Evolutionary conservation across 371 early-diverging fungal species (phyloP).

Genomic region (Nematocida ironsii): DNA sequence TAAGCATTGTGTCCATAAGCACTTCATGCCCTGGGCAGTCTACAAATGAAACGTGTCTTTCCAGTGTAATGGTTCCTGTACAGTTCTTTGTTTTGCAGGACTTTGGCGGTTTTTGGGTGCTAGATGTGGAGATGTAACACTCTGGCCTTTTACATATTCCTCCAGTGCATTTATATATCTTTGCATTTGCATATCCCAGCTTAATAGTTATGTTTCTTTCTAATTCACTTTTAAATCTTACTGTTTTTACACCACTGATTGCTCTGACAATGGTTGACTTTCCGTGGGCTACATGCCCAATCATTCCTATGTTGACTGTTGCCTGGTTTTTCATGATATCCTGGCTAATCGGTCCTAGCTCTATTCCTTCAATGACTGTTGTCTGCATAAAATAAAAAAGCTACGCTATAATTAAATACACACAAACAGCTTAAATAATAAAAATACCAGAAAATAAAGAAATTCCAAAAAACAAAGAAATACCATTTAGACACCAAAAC

Average conservation of each 20-base stretch:
- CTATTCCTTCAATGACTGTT: slow-evolving; percentile 55
- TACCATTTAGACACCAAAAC: too few species aligned
- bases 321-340: slow-evolving; percentile 70
- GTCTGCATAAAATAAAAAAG: slow-evolving; percentile 40
- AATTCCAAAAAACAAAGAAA: too few species aligned
- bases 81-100: slow-evolving; percentile 85
- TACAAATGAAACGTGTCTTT: slow-evolving; percentile 95
- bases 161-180: slow-evolving; percentile 73
- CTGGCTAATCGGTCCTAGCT: slow-evolving; percentile 42
- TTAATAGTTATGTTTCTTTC: slow-evolving; percentile 99
- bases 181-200: slow-evolving; percentile 99
- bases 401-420: background rate
- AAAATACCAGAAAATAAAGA: too few species aligned
- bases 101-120: slow-evolving; percentile 74
- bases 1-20: slow-evolving; percentile 99
- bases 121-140: slow-evolving; percentile 64
- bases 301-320: slow-evolving; percentile 97
- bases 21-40: slow-evolving; percentile 99
- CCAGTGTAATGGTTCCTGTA: slow-evolving; percentile 71
- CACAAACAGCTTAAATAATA: background rate
- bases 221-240: slow-evolving; percentile 95
- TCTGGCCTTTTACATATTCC: slow-evolving; percentile 67
- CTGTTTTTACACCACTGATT: slow-evolving; percentile 96
- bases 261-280: slow-evolving; percentile 99
- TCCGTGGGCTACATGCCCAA: slow-evolving; percentile 99